Percentiles rank a stretch among this genome's conserved stretches.
Evolutionary conservation across 495 filamentous ascomycete species (phyloP).

Genomic region (Penicillium salamii): DNA sequence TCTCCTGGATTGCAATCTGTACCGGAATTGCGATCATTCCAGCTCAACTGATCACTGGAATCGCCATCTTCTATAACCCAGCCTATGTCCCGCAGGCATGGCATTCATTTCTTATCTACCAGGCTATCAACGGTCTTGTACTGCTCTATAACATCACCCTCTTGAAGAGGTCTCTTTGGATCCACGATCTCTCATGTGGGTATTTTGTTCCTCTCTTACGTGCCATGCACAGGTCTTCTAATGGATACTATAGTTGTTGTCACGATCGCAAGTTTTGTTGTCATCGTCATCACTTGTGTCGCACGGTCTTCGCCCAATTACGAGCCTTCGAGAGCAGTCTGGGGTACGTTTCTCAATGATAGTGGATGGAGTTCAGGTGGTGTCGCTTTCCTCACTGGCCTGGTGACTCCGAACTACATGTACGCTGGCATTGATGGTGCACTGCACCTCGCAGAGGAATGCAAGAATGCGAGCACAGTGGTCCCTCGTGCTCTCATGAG

Average conservation of each 20-base stretch:
- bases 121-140: constrained; percentile 24
- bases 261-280: constrained; percentile 14
- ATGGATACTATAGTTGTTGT: constrained; percentile 12
- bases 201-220: background rate
- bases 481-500: constrained; percentile 29
- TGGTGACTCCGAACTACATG: constrained; percentile 28
- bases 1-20: constrained; percentile 23
- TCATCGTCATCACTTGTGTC: constrained; percentile 25
- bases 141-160: constrained; percentile 24
- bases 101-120: constrained; percentile 41
- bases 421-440: constrained; percentile 35
- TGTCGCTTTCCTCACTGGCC: constrained; percentile 26
- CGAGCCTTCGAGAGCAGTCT: constrained; percentile 20
- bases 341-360: constrained; percentile 26
- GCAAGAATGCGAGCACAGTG: constrained; percentile 17
- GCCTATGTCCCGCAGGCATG: constrained; percentile 21
- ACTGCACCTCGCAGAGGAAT: constrained; percentile 35
- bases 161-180: constrained; percentile 22
- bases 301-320: constrained; percentile 17
- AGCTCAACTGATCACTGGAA: constrained; percentile 18
- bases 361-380: constrained; percentile 29
- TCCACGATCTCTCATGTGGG: constrained; percentile 27
- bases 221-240: background rate
- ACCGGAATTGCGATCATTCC: constrained; percentile 21
- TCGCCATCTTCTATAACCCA: constrained; percentile 20